Evolutionary conservation across 768 basidiomycete species (phyloP).

Genomic region (Zangia roseola): DNA sequence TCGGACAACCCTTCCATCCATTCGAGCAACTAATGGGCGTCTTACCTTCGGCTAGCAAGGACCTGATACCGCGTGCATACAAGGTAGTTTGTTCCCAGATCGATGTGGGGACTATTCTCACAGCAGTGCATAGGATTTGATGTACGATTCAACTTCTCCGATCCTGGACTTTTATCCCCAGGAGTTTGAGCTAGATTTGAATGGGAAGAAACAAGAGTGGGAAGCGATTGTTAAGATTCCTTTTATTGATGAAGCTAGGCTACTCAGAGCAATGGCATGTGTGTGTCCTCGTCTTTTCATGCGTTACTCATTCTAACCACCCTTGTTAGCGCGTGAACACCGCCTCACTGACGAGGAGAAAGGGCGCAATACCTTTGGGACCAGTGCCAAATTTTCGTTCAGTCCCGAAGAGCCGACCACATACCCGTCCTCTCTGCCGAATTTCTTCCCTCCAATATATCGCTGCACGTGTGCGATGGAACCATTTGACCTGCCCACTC

Average conservation of each 20-base stretch:
- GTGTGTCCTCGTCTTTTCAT: neutral
- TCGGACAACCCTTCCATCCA: slow-evolving; percentile 88
- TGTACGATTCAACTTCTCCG: slow-evolving; percentile 80
- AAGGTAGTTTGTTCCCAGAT: slow-evolving; percentile 45
- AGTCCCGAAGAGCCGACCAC: slow-evolving; percentile 56
- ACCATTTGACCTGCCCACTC: slow-evolving; percentile 83
- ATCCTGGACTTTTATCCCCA: slow-evolving; percentile 94
- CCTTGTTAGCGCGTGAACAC: slow-evolving; percentile 65
- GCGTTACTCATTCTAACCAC: neutral
- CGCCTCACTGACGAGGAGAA: slow-evolving; percentile 75
- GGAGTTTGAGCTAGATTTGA: slow-evolving; percentile 90
- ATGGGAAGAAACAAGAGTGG: slow-evolving; percentile 99
- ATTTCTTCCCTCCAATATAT: slow-evolving; percentile 88
- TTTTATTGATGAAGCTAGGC: slow-evolving; percentile 82
- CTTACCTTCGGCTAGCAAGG: slow-evolving; percentile 84
- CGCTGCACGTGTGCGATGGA: slow-evolving; percentile 80
- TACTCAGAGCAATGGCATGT: slow-evolving; percentile 84
- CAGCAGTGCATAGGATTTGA: slow-evolving; percentile 63
- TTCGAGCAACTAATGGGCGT: slow-evolving; percentile 99
- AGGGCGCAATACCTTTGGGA: slow-evolving; percentile 72
- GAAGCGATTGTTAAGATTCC: slow-evolving; percentile 99
- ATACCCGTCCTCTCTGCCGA: slow-evolving; percentile 91
- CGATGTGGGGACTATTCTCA: neutral
- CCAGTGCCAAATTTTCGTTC: slow-evolving; percentile 77
- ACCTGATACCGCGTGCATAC: slow-evolving; percentile 85